Base-by-base conservation (phyloP, 495 filamentous ascomycete genomes). In the Tuber umbilicatum region DNA sequence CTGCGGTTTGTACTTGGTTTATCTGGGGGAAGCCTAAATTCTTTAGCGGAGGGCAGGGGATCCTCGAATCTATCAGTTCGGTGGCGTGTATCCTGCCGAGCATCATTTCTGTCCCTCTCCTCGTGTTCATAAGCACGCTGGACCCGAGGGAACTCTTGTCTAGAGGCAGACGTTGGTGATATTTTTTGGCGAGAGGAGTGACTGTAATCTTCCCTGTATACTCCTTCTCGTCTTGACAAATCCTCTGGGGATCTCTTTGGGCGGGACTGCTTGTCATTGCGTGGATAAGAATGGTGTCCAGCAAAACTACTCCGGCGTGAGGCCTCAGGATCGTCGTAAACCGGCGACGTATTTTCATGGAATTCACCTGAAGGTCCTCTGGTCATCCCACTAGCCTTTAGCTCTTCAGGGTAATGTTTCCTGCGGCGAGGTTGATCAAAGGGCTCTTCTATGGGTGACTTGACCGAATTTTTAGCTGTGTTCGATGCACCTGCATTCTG, bases 91-190 rank as follows among this genome's bases (percentile, higher is more conserved):
- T 81, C 76, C 38, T 81, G 78, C 50, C 79, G 79, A 67, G 78
- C 60, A 60, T 81, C 75, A 71, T 73, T 74, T 68, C 79, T 80
- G 50, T 80, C 73, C 42, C 80, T 74, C 69, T 81, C 79, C 39
- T 81, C 75, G 71, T 81, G 75, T 74, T 81, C 80, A 81, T 81
- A 81, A 43, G 47, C 77, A 79, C 77, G 77, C 39, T 64, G 76
- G 35, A 55, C 77, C 42, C 77, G 77, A 68, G 77, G 74, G 72
- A 79, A 79, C 47, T 79, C 77, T n/a, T 70, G 71, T 42, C 77
- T 72, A 70, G 77, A 78, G 60, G 75, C 77, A 68, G 77, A 79
- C 27, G 77, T 72, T 69, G 77, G 77, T 41, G 77, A 79, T 40
- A 76, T 79, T 71, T 76, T 76, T 41, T 76, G 77, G 50, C 77